These are phyloP conservation scores for Zea luxurians DNA, from an alignment of 176 grass and related monocot species.

Conservation along the genomic window DNA sequence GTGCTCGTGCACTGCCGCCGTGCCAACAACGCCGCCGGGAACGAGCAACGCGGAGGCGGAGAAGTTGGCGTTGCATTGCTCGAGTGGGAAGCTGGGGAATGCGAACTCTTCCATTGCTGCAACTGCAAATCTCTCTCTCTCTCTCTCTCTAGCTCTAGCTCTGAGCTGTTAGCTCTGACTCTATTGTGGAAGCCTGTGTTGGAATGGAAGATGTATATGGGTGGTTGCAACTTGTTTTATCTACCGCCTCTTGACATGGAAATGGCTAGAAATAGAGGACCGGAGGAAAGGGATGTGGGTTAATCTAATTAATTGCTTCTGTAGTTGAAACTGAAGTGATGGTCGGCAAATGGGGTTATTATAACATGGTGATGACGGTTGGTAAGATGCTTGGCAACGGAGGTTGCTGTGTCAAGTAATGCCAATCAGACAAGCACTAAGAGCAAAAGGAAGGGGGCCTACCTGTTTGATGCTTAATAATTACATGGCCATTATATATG, in stretches of 20 bases:
- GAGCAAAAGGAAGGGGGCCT: constrained; percentile 20
- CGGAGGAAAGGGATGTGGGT: neutral
- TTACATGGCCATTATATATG: constrained; percentile 13
- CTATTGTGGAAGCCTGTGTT: neutral
- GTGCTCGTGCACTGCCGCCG: constrained; percentile 15
- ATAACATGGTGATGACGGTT: constrained; percentile 33
- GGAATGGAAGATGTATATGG: neutral
- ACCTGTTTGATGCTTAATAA: constrained; percentile 34
- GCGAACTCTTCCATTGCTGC: constrained; percentile 85
- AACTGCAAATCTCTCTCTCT: neutral
- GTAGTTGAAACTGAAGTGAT: constrained; percentile 32
- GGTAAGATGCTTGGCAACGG: constrained; percentile 40
- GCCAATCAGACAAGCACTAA: constrained; percentile 45
- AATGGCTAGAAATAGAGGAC: neutral
- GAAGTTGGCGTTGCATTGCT: constrained; percentile 49
- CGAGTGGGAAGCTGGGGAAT: constrained; percentile 55
- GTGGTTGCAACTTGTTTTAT: constrained; percentile 47
- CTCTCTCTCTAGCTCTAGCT: neutral
- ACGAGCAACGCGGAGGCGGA: constrained; percentile 52
- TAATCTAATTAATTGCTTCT: constrained; percentile 29
- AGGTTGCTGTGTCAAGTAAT: constrained; percentile 41
- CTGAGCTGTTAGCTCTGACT: neutral
- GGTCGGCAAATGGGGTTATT: constrained; percentile 44
- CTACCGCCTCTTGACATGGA: constrained; percentile 34
- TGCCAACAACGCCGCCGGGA: constrained; percentile 22